phyloP scores from a whole-genome alignment of 352 stramenopile genomes.

The Phytophthora tubulina region DNA sequence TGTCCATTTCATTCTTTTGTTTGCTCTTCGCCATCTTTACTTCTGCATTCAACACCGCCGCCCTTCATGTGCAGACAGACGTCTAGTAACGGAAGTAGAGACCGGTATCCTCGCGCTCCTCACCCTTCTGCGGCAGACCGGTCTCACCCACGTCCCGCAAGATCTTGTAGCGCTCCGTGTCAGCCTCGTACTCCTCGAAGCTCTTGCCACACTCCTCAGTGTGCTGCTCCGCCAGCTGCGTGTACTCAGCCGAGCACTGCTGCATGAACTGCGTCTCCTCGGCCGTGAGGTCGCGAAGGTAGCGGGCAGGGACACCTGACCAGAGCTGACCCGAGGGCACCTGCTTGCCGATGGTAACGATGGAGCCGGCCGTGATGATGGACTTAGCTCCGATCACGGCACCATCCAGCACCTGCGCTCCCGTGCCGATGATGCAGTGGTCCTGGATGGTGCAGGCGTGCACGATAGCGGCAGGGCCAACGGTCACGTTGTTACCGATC shows the following conservation, averaged over 20 bases:
- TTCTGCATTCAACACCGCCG: slow-evolving; percentile 28
- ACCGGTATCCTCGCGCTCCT: slow-evolving; percentile 80
- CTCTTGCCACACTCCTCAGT: slow-evolving; percentile 81
- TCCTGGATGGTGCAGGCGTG: slow-evolving; percentile 94
- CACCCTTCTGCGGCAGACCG: slow-evolving; percentile 74
- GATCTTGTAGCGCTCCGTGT: slow-evolving; percentile 82
- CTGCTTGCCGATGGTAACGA: slow-evolving; percentile 88
- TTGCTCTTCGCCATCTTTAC: slow-evolving; percentile 31
- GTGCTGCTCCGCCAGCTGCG: slow-evolving; percentile 81
- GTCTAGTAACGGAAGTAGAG: slow-evolving; percentile 93
- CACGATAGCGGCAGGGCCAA: slow-evolving; percentile 89
- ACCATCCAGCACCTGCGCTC: slow-evolving; percentile 92
- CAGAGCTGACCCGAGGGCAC: slow-evolving; percentile 92
- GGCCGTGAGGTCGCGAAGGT: slow-evolving; percentile 85
- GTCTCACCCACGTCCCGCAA: slow-evolving; percentile 84
- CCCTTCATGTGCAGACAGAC: slow-evolving; percentile 16
- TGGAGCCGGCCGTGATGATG: slow-evolving; percentile 91
- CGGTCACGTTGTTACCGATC: slow-evolving; percentile 93
- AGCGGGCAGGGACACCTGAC: slow-evolving; percentile 85
- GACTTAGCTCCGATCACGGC: slow-evolving; percentile 89
- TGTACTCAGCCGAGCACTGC: slow-evolving; percentile 89
- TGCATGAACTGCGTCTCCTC: slow-evolving; percentile 92
- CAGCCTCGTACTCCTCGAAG: slow-evolving; percentile 85
- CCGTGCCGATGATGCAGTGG: slow-evolving; percentile 93
- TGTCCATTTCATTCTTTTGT: slow-evolving; percentile 54